Evolutionary conservation across 805 yeast species (phyloP).

Genomic region (Danielia oregonensis): DNA sequence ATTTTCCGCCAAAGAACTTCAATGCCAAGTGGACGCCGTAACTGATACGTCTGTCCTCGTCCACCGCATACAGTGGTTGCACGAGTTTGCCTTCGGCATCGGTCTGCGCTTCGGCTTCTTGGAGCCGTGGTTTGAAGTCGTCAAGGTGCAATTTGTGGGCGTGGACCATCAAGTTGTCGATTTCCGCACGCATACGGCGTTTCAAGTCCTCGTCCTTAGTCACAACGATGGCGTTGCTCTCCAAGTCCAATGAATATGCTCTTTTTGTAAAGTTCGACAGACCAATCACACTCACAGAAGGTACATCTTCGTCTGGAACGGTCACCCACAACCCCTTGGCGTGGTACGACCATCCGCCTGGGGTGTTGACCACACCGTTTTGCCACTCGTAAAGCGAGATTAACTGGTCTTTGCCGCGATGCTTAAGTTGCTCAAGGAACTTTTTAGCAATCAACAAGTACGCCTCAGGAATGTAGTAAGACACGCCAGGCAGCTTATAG

Average conservation of each 20-base stretch:
- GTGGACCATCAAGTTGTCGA: constrained; percentile 53
- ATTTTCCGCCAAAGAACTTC: constrained; percentile 54
- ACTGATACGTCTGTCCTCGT: constrained; percentile 58
- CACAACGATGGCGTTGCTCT: constrained; percentile 76
- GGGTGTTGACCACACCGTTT: constrained; percentile 75
- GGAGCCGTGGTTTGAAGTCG: constrained; percentile 50
- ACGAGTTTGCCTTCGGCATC: constrained; percentile 17
- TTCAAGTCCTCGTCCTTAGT: constrained; percentile 65
- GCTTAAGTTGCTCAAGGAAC: constrained; percentile 54
- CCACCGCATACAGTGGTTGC: constrained; percentile 30
- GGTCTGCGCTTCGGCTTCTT: constrained; percentile 6
- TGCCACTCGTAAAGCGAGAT: constrained; percentile 80
- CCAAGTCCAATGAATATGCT: constrained; percentile 84
- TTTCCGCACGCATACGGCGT: constrained; percentile 54
- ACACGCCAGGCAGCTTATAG: constrained; percentile 77
- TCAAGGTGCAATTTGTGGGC: constrained; percentile 50
- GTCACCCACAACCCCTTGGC: constrained; percentile 93
- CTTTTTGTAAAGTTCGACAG: constrained; percentile 91
- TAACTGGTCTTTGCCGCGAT: constrained; percentile 35
- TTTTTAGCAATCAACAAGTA: constrained; percentile 70
- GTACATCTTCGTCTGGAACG: constrained; percentile 51
- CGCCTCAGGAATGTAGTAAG: constrained; percentile 80
- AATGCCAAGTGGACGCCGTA: constrained; percentile 65
- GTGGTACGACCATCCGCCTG: constrained; percentile 94
- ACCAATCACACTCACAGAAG: constrained; percentile 80